Conservation (phyloP, 1,284 basidiomycete species). For the Papiliotrema nemorosa region DNA sequence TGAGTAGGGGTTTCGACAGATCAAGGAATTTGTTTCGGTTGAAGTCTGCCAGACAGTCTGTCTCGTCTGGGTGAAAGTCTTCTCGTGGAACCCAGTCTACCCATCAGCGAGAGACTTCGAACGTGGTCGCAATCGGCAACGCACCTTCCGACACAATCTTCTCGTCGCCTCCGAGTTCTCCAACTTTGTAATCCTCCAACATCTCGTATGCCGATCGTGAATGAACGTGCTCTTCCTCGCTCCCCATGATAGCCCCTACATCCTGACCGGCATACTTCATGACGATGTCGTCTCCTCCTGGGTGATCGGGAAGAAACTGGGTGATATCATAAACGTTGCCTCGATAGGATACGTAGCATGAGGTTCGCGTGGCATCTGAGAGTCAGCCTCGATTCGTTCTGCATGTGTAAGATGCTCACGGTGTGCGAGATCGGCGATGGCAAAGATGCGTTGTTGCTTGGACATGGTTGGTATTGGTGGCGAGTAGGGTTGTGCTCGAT, state of each 20-base stretch:
- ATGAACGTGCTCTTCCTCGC: conserved; percentile 84
- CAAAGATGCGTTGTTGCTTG: conserved; percentile 8
- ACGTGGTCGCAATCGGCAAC: background rate
- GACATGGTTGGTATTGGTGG: conserved; percentile 1
- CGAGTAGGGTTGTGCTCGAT: background rate
- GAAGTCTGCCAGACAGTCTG: conserved; percentile 71
- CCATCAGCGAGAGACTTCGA: background rate
- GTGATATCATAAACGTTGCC: conserved; percentile 54
- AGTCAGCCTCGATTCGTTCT: background rate
- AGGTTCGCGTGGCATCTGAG: conserved; percentile 37
- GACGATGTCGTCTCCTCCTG: conserved; percentile 54
- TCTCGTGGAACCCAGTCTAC: conserved; percentile 84
- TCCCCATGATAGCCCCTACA: conserved; percentile 75
- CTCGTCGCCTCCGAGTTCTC: conserved; percentile 71
- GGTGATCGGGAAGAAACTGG: conserved; percentile 52
- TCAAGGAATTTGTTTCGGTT: conserved; percentile 91
- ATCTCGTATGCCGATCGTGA: conserved; percentile 89
- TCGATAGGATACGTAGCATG: conserved; percentile 47
- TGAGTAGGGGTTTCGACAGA: conserved; percentile 69
- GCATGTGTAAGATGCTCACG: background rate
- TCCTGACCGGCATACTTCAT: conserved; percentile 75
- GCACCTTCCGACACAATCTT: conserved; percentile 71
- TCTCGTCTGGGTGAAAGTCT: conserved; percentile 84
- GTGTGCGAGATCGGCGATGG: conserved; percentile 6
- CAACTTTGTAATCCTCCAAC: conserved; percentile 80